phyloP scores from a whole-genome alignment of 1,284 basidiomycete species.

The Ceratobasidium sp. region DNA sequence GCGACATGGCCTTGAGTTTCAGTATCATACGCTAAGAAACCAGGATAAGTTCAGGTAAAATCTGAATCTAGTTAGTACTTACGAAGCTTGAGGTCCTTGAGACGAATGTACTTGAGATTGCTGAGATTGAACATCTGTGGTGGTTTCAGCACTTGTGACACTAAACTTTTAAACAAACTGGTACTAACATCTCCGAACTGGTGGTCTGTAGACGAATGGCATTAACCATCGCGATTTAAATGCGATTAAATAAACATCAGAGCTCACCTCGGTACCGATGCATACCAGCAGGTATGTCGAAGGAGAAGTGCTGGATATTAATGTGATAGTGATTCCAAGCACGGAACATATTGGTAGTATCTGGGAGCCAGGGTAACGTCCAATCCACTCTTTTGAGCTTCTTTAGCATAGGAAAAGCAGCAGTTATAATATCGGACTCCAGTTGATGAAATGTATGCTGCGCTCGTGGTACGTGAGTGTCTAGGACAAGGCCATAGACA shows the following conservation, averaged over 20 bases:
- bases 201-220: neutral
- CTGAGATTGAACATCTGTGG: slow-evolving; percentile 26
- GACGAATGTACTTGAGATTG: slow-evolving; percentile 33
- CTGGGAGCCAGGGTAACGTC: slow-evolving; percentile 29
- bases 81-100: slow-evolving; percentile 33
- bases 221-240: neutral
- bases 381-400: slow-evolving; percentile 32
- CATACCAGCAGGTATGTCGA: slow-evolving; percentile 22
- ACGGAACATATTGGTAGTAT: slow-evolving; percentile 1
- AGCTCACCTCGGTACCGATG: neutral
- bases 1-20: slow-evolving; percentile 27
- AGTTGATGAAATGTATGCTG: neutral
- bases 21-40: slow-evolving; percentile 23
- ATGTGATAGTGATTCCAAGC: neutral
- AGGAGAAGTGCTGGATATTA: slow-evolving; percentile 29
- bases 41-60: neutral
- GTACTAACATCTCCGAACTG: slow-evolving; percentile 22
- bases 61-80: neutral
- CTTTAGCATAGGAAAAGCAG: slow-evolving; percentile 24
- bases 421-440: slow-evolving; percentile 12
- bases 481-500: slow-evolving; percentile 16
- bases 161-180: neutral
- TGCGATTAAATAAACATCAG: neutral
- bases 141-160: neutral
- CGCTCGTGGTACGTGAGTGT: slow-evolving; percentile 20